A percentile compares a stretch with the other conserved stretches of the same genome.
Evolutionary conservation across 2,329 filamentous ascomycete species (phyloP).

Genomic region (Thermomyces lanuginosus): DNA sequence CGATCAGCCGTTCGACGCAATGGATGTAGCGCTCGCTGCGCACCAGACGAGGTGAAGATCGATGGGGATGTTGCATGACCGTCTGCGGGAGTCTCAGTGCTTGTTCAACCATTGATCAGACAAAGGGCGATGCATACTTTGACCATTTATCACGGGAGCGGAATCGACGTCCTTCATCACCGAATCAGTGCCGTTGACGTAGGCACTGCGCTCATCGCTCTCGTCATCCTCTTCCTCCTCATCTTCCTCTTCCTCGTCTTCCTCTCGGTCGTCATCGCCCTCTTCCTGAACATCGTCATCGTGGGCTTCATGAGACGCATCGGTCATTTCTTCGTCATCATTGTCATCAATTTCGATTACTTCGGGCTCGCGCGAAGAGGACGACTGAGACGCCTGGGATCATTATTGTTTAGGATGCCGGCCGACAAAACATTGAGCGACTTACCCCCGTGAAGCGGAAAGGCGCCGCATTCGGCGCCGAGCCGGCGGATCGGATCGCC

Average conservation of each 20-base stretch:
- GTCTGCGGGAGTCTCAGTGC: too few relatives aligned
- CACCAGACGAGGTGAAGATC: slow-evolving; percentile 30
- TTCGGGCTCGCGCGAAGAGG: slow-evolving; percentile 16
- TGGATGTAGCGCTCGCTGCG: slow-evolving; percentile 39
- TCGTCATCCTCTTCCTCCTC: slow-evolving; percentile 12
- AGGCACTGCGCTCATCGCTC: slow-evolving; percentile 13
- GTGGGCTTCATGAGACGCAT: slow-evolving; percentile 16
- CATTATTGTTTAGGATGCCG: slow-evolving; percentile 5
- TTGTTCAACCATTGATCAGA: too few relatives aligned
- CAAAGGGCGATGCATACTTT: too few relatives aligned
- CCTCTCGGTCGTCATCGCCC: slow-evolving; percentile 12
- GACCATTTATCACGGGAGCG: slow-evolving; percentile 3
- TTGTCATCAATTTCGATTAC: slow-evolving; percentile 26
- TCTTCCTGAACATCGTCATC: slow-evolving; percentile 24
- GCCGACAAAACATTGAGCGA: slow-evolving; percentile 8
- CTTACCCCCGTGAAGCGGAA: slow-evolving; percentile 15
- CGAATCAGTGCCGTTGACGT: slow-evolving; percentile 14
- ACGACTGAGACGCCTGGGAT: slow-evolving; percentile 8
- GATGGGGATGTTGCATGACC: slow-evolving; percentile 11
- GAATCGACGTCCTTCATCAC: slow-evolving; percentile 5
- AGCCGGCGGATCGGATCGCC: slow-evolving; percentile 18
- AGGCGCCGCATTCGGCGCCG: slow-evolving; percentile 9
- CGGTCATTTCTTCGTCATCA: slow-evolving; percentile 18
- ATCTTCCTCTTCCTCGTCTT: slow-evolving; percentile 12
- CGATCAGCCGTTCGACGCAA: slow-evolving; percentile 49